Evolutionary conservation across 2,329 filamentous ascomycete species (phyloP), one percentile per base, ranked within the genome.

Genomic region (Grosmannia clavigera): DNA sequence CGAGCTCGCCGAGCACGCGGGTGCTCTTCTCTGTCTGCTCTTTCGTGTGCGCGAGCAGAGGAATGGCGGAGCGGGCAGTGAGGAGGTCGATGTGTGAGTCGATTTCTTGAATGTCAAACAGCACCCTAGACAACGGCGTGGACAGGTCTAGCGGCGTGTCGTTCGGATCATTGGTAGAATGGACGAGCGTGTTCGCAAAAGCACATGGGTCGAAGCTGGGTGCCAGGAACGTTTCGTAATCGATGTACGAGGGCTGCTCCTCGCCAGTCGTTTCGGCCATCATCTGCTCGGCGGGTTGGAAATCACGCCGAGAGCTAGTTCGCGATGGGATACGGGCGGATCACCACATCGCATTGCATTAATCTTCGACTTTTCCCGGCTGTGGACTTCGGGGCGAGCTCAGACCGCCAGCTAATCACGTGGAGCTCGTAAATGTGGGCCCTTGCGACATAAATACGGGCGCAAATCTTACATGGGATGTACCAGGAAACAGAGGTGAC

Each of bases 101-200:
- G 65, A 99, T 87, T 73, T 97, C 94, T 70, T 97, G 94, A 3
- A 94, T 86, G 73, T 99, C 94, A 74, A 99, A 99, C 7, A 97
- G 84, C 5, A 96, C 92, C 59, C 90, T 85, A 5, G 92, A 96
- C 55, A 99, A 81, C 3, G 94, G 92, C 19, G 94, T 97, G 6
- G 91, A 92, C 61, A 99, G 87, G 72, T 99, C 94, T 67, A 97
- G 82, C 7, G 90, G 88, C 1, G 86, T 86, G 74, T 97, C 94
- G 66, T 87, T 89, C 61, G 90, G 81, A 74, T 96, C 95, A 77
- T 97, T 97, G 60, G 92, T 97, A 48, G 86, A 81, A 61, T 92
- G 84, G 56, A 97, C 88, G 61, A 99, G 84, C 31, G 83, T 83
- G 72, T 97, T 96, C 67, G 94, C 92, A 70, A 97, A 96, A 19